Conservation (phyloP, 345 rosid genomes). For the Barbarea vulgaris region DNA sequence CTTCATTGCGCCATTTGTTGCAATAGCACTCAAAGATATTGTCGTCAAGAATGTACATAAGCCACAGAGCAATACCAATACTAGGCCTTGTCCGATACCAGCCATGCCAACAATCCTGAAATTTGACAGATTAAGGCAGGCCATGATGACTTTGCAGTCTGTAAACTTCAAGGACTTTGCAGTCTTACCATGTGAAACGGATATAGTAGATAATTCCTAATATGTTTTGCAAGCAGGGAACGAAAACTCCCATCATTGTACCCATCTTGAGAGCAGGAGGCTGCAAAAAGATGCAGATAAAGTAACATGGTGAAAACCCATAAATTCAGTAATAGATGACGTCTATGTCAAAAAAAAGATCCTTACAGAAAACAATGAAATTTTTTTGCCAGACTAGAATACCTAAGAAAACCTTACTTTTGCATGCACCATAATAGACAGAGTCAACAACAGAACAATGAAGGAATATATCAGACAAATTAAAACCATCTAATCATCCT, state of each 20-base stretch:
- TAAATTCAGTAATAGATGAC: constrained; percentile 17
- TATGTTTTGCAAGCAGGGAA: constrained; percentile 98
- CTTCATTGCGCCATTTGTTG: constrained; percentile 99
- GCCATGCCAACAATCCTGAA: constrained; percentile 99
- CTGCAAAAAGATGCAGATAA: constrained; percentile 56
- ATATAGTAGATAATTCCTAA: constrained; percentile 98
- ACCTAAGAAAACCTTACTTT: constrained; percentile 21
- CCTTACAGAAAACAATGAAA: not conserved
- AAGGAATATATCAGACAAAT: constrained; percentile 15
- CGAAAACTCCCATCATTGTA: constrained; percentile 98
- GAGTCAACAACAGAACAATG: constrained; percentile 22
- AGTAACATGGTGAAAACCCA: constrained; percentile 29
- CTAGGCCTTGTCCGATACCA: constrained; percentile 79
- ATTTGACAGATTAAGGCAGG: constrained; percentile 39
- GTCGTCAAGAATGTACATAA: constrained; percentile 89
- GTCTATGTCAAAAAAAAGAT: not conserved
- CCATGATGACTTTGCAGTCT: constrained; percentile 24
- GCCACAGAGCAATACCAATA: constrained; percentile 90
- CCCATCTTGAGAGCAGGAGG: constrained; percentile 72
- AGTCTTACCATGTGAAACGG: constrained; percentile 89
- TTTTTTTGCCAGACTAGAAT: constrained; percentile 6
- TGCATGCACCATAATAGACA: constrained; percentile 19
- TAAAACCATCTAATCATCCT: constrained; percentile 2
- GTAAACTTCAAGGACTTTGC: constrained; percentile 24
- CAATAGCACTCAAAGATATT: constrained; percentile 97